These are phyloP conservation scores for Liriodendron chinense DNA, from an alignment of 164 flowering plant species.

Conservation along the genomic window DNA sequence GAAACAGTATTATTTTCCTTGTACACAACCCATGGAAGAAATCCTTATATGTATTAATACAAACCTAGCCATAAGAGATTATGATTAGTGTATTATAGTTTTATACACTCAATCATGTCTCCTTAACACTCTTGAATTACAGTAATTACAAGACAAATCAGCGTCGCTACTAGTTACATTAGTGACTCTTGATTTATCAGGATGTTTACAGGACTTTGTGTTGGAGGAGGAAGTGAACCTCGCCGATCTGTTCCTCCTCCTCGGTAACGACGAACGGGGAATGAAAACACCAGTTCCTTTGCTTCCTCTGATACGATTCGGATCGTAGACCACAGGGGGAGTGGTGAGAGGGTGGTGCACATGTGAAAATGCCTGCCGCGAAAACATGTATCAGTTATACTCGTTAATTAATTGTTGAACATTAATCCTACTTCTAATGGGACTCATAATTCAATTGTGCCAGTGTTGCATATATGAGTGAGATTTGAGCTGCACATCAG, in stretches of 20 bases:
- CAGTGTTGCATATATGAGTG: too few species aligned
- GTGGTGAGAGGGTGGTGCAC: not conserved
- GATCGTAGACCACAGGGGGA: conserved; percentile 25
- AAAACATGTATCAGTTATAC: too few species aligned
- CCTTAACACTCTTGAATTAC: conserved; percentile 16
- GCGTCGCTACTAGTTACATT: conserved; percentile 9
- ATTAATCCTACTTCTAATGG: too few species aligned
- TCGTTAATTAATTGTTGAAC: too few species aligned
- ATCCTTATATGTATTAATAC: too few species aligned
- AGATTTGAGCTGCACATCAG: too few species aligned
- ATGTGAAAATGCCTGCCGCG: not conserved
- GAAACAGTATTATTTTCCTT: too few species aligned
- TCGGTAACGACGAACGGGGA: conserved; percentile 53
- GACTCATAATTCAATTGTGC: too few species aligned
- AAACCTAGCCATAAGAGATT: too few species aligned
- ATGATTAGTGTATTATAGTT: too few species aligned
- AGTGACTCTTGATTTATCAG: conserved; percentile 27
- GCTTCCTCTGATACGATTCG: conserved; percentile 45
- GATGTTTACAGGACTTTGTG: conserved; percentile 32
- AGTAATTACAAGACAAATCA: conserved; percentile 22
- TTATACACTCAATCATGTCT: not conserved
- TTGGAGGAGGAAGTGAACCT: conserved; percentile 31
- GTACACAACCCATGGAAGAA: too few species aligned
- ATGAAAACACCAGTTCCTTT: conserved; percentile 94
- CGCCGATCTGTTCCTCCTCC: conserved; percentile 59